Evolutionary conservation across 2,329 filamentous ascomycete species (phyloP).

Genomic region (Calonectria pauciramosa): DNA sequence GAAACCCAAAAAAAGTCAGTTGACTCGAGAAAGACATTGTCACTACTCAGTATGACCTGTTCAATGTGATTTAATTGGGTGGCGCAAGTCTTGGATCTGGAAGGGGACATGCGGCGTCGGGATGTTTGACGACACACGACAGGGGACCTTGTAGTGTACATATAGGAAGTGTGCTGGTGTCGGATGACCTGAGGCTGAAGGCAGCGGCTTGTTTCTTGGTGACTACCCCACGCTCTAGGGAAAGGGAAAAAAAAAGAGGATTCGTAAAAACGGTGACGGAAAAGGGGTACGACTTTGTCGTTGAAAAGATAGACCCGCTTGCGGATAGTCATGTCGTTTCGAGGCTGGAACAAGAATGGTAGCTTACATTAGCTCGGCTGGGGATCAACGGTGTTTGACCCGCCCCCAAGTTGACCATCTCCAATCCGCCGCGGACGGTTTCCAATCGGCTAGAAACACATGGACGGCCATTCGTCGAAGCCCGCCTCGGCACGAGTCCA

Average conservation of each 20-base stretch:
- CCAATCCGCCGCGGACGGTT: slow-evolving; percentile 4
- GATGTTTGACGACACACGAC: slow-evolving; percentile 6
- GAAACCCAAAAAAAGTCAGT: neutral
- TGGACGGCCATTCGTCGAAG: slow-evolving; percentile 2
- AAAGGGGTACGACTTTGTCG: neutral
- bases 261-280: neutral
- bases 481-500: neutral
- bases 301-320: neutral
- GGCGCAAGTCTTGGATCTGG: neutral
- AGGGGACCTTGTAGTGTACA: neutral
- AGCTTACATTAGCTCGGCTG: slow-evolving; percentile 12
- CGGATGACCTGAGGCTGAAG: slow-evolving; percentile 9
- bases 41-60: slow-evolving; percentile 12
- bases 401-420: slow-evolving; percentile 19
- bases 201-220: neutral
- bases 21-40: neutral
- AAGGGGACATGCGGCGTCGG: slow-evolving; percentile 7
- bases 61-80: slow-evolving; percentile 3
- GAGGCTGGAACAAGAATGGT: slow-evolving; percentile 13
- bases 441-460: slow-evolving; percentile 18
- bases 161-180: neutral
- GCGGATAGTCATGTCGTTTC: slow-evolving; percentile 3
- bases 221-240: slow-evolving; percentile 4
- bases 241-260: neutral
- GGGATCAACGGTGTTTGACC: slow-evolving; percentile 22